Evolutionary conservation across 164 flowering plant species (phyloP), one percentile per base, ranked within the genome.

Genomic region (Berberis thunbergii): DNA sequence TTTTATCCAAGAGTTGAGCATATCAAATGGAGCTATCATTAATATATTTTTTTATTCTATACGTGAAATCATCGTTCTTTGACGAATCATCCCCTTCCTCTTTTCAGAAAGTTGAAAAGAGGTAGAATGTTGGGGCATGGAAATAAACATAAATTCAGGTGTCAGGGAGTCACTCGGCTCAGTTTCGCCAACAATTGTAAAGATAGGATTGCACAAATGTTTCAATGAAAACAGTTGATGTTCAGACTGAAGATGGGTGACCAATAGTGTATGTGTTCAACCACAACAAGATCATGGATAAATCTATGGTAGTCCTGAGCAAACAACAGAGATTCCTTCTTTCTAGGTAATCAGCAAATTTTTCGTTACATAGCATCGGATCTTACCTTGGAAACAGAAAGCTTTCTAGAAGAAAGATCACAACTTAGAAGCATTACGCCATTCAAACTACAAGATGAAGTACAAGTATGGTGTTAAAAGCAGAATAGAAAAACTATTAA

Each of bases 401-500:
- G 92, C 40, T 75, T 72, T 70, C 48, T 73, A 50, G 77, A 64
- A 68, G 83, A 69, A 60, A 83, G 65, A 71, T 90, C 74, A 56
- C 94, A 86, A 61, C 72, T 77, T 73, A 89, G 56, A 64, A 90
- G 77, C 72, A 81, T 40, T 41, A 92, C 67, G 68, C 97, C 97
- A 68, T 76, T 83, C 75, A 89, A 80, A 75, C 97, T 87, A 57
- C 67, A 81, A 8, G n/a, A 41, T 62, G 66, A 0, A 45, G 63
- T 49, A 42, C 46, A 41, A 43, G 49, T 0, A 61, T 13, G 26
- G 4, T 59, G 49, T 63, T 62, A 69, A n/a, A 38, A 4, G 7
- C 43, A 57, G 12, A 41, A 41, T 5, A 0, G 45, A 50, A 6
- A 10, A 50, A 50, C n/a, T 1, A 10, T 50, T 50, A 44, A 60